Conservation (phyloP, 768 basidiomycete genomes). For the Boletus rufocinnamomeus region DNA sequence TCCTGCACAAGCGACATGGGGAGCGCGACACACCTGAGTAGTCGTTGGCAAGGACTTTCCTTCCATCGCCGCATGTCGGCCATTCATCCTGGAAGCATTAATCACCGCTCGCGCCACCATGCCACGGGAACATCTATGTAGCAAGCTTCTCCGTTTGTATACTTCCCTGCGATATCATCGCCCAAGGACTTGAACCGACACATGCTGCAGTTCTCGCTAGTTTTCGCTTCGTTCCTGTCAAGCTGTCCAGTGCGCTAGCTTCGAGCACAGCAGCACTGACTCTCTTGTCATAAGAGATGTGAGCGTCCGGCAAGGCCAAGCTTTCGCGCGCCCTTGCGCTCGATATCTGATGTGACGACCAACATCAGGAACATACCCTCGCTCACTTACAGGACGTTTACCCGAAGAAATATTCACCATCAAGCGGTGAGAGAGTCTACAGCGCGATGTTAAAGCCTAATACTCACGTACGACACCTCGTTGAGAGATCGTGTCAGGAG, state of each 20-base stretch:
- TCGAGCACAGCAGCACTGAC: constrained; percentile 3
- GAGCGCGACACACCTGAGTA: constrained; percentile 1
- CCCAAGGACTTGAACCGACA: constrained; percentile 16
- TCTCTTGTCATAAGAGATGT: constrained; percentile 3
- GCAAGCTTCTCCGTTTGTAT: constrained; percentile 24
- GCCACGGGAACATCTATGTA: constrained; percentile 21
- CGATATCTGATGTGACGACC: constrained; percentile 1
- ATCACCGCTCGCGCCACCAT: constrained; percentile 35
- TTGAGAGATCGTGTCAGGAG: constrained; percentile 3
- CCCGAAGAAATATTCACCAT: constrained; percentile 7
- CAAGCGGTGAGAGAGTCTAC: constrained; percentile 24
- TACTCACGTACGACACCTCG: constrained; percentile 4
- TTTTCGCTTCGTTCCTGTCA: constrained; percentile 23
- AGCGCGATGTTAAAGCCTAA: constrained; percentile 20
- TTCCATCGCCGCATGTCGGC: constrained; percentile 27
- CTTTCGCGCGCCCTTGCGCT: background rate
- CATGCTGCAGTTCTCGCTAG: constrained; percentile 12
- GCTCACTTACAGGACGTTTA: background rate
- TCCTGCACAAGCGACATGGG: constrained; percentile 11
- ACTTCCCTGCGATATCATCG: constrained; percentile 34
- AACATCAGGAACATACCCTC: background rate
- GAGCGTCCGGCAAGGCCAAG: background rate
- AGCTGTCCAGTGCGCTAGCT: constrained; percentile 3
- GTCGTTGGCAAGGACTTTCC: constrained; percentile 21
- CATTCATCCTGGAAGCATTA: constrained; percentile 30